These are phyloP conservation scores for Hericium alpestre DNA, from an alignment of 768 basidiomycete genomes.

Conservation along the genomic window DNA sequence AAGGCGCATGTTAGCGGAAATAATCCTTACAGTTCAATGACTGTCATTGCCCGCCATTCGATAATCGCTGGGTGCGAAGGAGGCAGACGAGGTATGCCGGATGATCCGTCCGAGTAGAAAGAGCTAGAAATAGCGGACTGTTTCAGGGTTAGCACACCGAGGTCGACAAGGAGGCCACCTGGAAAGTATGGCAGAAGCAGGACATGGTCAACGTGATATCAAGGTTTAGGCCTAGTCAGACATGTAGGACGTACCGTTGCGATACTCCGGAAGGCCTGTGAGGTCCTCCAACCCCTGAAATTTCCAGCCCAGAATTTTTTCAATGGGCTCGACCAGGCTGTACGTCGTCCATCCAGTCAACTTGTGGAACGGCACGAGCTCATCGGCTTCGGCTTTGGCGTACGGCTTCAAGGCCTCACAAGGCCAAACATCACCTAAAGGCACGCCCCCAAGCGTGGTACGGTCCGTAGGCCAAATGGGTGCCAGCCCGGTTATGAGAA, in stretches of 20 bases:
- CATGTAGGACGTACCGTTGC: conserved; percentile 53
- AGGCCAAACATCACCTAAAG: conserved; percentile 92
- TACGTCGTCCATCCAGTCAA: conserved; percentile 92
- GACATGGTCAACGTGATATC: not conserved
- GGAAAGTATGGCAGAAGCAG: no score
- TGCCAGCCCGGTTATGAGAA: conserved; percentile 72
- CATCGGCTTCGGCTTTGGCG: conserved; percentile 40
- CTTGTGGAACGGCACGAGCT: conserved; percentile 92
- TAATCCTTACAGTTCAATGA: conserved; percentile 68
- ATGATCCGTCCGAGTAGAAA: conserved; percentile 32
- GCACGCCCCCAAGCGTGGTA: conserved; percentile 49
- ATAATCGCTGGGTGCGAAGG: conserved; percentile 85
- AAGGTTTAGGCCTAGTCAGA: conserved; percentile 3
- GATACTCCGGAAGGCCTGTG: conserved; percentile 92
- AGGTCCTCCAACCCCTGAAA: conserved; percentile 75
- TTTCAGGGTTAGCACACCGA: conserved; percentile 67
- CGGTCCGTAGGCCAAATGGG: conserved; percentile 83
- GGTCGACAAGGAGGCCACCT: conserved; percentile 85
- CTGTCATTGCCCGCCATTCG: conserved; percentile 95
- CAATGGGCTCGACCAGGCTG: conserved; percentile 75
- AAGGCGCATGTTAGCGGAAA: not conserved
- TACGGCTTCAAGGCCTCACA: conserved; percentile 41
- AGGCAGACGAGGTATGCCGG: conserved; percentile 50
- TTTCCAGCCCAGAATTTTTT: conserved; percentile 67
- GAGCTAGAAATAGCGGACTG: conserved; percentile 35